Percentiles rank a stretch among this genome's conserved stretches.
These are phyloP conservation scores for Physcomitrium patens DNA, from an alignment of 225 moss, liverwort and hornwort species.

Conservation along the genomic window DNA sequence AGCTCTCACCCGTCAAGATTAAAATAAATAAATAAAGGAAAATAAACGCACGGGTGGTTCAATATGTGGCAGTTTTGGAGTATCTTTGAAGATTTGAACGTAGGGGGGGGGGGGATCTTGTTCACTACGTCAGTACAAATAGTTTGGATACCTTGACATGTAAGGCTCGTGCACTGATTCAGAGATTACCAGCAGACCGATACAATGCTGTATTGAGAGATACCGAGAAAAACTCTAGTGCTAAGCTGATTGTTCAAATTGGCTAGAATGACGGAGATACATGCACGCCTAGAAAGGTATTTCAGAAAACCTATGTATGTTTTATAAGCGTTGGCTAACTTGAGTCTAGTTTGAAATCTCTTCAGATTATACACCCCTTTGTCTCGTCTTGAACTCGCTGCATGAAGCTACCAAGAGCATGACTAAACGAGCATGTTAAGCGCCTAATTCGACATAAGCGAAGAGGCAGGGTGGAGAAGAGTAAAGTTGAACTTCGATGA, in stretches of 20 bases:
- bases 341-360: constrained; percentile 2
- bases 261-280: background rate
- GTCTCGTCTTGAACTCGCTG: background rate
- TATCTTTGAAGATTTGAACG: too few relatives aligned
- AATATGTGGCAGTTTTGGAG: too few relatives aligned
- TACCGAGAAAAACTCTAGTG: background rate
- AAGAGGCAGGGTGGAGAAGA: constrained; percentile 10
- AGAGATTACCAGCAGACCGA: background rate
- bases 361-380: constrained; percentile 4
- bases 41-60: too few relatives aligned
- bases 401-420: background rate
- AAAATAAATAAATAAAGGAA: background rate
- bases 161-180: constrained; percentile 12
- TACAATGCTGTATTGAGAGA: background rate
- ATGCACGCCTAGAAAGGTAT: background rate
- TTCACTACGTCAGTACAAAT: background rate
- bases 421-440: constrained; percentile 7
- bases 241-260: background rate
- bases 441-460: background rate
- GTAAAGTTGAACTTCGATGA: constrained; percentile 3
- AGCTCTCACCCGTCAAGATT: background rate
- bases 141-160: background rate
- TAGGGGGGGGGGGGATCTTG: background rate
- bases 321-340: too few relatives aligned
- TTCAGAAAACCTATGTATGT: too few relatives aligned